phyloP scores from a whole-genome alignment of 352 stramenopile species.

The Globisporangium splendens region DNA sequence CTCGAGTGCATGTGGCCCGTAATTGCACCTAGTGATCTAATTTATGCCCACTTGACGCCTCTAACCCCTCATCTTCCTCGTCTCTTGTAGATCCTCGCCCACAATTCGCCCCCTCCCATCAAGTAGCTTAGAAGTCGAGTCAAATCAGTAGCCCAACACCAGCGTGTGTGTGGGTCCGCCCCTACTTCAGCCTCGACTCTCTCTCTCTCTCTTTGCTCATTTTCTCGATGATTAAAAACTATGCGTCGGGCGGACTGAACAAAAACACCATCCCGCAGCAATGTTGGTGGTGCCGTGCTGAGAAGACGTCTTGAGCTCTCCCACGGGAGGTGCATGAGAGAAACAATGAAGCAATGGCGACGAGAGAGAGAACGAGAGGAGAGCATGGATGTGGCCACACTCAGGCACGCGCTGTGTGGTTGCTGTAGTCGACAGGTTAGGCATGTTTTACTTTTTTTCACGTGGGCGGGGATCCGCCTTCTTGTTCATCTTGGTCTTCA shows the following conservation, averaged over 20 bases:
- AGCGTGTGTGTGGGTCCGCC: neutral
- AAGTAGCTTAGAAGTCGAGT: conserved; percentile 15
- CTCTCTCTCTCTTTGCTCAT: conserved; percentile 8
- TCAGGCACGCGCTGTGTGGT: too few relatives aligned
- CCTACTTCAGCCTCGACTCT: neutral
- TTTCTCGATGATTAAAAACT: conserved; percentile 83
- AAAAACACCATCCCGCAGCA: conserved; percentile 68
- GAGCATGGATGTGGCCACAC: neutral
- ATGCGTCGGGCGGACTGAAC: conserved; percentile 87
- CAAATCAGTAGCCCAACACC: neutral
- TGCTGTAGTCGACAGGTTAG: too few relatives aligned
- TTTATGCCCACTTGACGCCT: conserved; percentile 20
- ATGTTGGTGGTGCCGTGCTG: conserved; percentile 76
- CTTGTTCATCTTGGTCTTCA: too few relatives aligned
- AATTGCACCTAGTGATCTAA: conserved; percentile 11
- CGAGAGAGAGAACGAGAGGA: neutral
- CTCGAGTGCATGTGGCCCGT: conserved; percentile 1
- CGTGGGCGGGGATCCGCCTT: too few relatives aligned
- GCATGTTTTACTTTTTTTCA: too few relatives aligned
- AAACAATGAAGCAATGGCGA: conserved; percentile 24
- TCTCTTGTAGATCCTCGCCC: conserved; percentile 33
- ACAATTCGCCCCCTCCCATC: conserved; percentile 7
- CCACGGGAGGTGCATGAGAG: conserved; percentile 59
- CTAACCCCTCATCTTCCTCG: conserved; percentile 4
- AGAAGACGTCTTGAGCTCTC: conserved; percentile 68